These are phyloP conservation scores for Saccharomycopsis oosterbeekiorum DNA, from an alignment of 805 yeast genomes.

Conservation along the genomic window DNA sequence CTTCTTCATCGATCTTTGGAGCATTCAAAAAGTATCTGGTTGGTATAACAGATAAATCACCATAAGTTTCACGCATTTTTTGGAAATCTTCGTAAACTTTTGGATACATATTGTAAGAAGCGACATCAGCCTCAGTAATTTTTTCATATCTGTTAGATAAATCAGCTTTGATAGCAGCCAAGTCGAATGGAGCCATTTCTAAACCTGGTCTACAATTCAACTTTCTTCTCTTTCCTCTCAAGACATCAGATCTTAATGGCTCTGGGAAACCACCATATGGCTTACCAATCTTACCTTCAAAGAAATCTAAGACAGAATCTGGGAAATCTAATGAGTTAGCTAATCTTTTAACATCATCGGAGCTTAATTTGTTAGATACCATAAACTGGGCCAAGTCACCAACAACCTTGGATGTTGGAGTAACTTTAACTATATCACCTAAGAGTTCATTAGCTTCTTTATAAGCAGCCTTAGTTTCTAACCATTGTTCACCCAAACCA, in stretches of 20 bases:
- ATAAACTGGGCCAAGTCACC: conserved; percentile 99
- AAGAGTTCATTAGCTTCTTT: conserved; percentile 80
- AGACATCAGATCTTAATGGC: conserved; percentile 86
- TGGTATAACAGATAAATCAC: conserved; percentile 91
- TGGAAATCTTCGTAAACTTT: conserved; percentile 88
- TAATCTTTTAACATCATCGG: conserved; percentile 77
- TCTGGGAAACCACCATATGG: conserved; percentile 99
- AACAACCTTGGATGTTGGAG: conserved; percentile 99
- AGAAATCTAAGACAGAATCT: conserved; percentile 93
- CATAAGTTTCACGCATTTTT: conserved; percentile 63
- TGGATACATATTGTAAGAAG: conserved; percentile 96
- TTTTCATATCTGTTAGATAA: conserved; percentile 68
- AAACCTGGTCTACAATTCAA: conserved; percentile 88
- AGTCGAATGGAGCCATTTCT: conserved; percentile 74
- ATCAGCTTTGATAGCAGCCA: conserved; percentile 61
- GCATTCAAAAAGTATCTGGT: conserved; percentile 85
- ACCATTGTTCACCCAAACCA: conserved; percentile 96
- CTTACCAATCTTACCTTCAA: conserved; percentile 98
- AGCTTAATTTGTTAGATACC: conserved; percentile 87
- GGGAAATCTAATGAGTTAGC: conserved; percentile 96
- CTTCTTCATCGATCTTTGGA: conserved; percentile 79
- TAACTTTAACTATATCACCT: conserved; percentile 96
- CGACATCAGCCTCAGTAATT: conserved; percentile 80
- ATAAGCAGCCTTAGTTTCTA: conserved; percentile 89
- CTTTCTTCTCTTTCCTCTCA: conserved; percentile 87